Base-by-base conservation (phyloP, 495 filamentous ascomycete genomes). In the Pseudevernia furfuracea region DNA sequence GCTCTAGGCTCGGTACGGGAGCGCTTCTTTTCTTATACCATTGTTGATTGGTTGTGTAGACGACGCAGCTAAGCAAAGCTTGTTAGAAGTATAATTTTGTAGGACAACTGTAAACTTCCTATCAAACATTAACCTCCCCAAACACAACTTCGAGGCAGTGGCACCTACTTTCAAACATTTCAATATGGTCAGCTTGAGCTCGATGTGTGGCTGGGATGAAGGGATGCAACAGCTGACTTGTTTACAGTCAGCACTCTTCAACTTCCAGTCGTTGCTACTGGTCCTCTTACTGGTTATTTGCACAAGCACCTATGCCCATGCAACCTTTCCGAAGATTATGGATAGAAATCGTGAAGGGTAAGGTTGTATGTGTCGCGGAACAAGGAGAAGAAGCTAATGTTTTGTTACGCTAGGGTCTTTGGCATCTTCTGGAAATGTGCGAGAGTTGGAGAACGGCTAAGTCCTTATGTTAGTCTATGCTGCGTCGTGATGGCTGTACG, bases 391-490 rank as follows among this genome's bases (percentile, higher is more conserved):
- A 21, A 37, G 37, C 39, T 64, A 23, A 63, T 39, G 21, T 44
- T 48, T 12, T 57, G 30, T 53, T 61, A 25, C 19, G 34, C 37
- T 60, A 94, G 91, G 30, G 75, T 95, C 19, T 85, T 89, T 68
- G 92, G 92, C 49, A 86, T 94, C 57, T 96, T 98, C 76, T 98
- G 94, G 94, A 97, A 97, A 75, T 94, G 87, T 65, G 94, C 94
- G 38, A 82, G 94, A 66, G 85, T 98, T 71, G 94, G 94, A 36
- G 94, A 98, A 80, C 80, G 94, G 63, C 75, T 98, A 61, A 96
- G 92, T 71, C 95, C 94, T 52, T 97, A 98, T 74, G 90, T 98
- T 63, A 96, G 92, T 77, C 77, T 97, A 70, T 96, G 91, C 74
- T 97, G 95, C 74, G 78, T 96, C 14, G 71, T 90, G 68, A 97